Percentiles rank a stretch among this genome's conserved stretches.
These are phyloP conservation scores for Actinomortierella wolfii DNA, from an alignment of 371 early-diverging fungal species.

Conservation along the genomic window DNA sequence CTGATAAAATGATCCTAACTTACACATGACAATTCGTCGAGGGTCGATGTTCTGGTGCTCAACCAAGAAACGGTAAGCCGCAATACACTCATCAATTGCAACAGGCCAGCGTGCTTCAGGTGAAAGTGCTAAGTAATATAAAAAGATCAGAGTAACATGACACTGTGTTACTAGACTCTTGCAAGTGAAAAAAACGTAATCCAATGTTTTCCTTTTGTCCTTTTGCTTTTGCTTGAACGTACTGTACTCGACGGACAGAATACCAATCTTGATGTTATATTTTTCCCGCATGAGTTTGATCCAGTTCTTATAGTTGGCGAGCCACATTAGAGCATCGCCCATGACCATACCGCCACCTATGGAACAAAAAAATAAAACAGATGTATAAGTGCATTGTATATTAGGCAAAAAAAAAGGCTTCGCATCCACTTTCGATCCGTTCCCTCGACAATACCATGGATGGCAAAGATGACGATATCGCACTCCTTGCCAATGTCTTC, in stretches of 20 bases:
- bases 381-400: no score
- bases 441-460: slow-evolving; percentile 36
- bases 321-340: slow-evolving; percentile 41
- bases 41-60: slow-evolving; percentile 34
- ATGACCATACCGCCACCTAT: slow-evolving; percentile 42
- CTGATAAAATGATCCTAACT: slow-evolving; percentile 5
- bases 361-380: no score
- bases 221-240: not conserved
- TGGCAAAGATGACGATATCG: slow-evolving; percentile 39
- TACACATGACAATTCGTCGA: slow-evolving; percentile 41
- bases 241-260: slow-evolving; percentile 62
- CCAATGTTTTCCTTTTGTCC: no score
- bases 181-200: no score
- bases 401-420: no score
- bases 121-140: slow-evolving; percentile 11
- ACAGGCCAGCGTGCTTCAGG: slow-evolving; percentile 41
- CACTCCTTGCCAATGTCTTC: slow-evolving; percentile 31
- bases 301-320: slow-evolving; percentile 47
- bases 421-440: no score
- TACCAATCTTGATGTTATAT: slow-evolving; percentile 54
- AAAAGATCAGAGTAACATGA: no score
- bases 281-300: slow-evolving; percentile 51
- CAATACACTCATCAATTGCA: slow-evolving; percentile 35
- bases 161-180: no score
- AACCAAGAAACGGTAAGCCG: slow-evolving; percentile 44